phyloP scores from a whole-genome alignment of 352 stramenopile species.

The Globisporangium emineosum region DNA sequence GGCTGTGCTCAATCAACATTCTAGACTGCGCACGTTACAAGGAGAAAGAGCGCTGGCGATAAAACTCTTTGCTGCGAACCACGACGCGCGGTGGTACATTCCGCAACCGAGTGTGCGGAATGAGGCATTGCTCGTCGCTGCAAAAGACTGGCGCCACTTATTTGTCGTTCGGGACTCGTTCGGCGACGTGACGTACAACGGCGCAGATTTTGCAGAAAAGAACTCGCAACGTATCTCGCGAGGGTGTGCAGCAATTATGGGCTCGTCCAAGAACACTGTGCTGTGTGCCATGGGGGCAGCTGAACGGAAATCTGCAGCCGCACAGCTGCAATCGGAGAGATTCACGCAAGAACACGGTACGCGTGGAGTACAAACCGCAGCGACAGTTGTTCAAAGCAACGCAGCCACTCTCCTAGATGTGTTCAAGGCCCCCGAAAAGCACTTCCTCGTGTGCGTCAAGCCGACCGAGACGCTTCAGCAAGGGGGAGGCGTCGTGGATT shows the following conservation, averaged over 20 bases:
- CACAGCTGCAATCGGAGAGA: no score
- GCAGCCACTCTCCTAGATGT: slow-evolving; percentile 60
- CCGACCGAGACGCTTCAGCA: slow-evolving; percentile 61
- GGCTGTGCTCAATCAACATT: slow-evolving; percentile 60
- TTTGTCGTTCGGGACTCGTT: slow-evolving; percentile 73
- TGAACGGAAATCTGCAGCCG: slow-evolving; percentile 49
- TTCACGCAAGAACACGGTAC: slow-evolving; percentile 28
- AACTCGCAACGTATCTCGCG: slow-evolving; percentile 74
- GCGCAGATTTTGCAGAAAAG: slow-evolving; percentile 56
- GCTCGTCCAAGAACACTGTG: slow-evolving; percentile 77
- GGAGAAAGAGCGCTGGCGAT: slow-evolving; percentile 64
- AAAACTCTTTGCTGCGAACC: slow-evolving; percentile 71
- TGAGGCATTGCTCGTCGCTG: no score
- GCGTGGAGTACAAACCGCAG: slow-evolving; percentile 15
- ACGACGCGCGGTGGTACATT: slow-evolving; percentile 34
- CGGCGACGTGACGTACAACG: slow-evolving; percentile 72
- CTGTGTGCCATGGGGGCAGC: slow-evolving; percentile 61
- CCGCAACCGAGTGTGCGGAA: slow-evolving; percentile 54
- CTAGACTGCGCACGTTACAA: no score
- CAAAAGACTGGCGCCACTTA: slow-evolving; percentile 72
- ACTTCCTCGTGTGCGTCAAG: slow-evolving; percentile 81
- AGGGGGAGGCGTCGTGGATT: slow-evolving; percentile 44
- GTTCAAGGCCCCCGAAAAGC: slow-evolving; percentile 67
- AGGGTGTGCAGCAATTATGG: slow-evolving; percentile 78
- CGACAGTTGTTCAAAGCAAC: slow-evolving; percentile 59